Percentiles rank a stretch among this genome's conserved stretches.
Evolutionary conservation across 2,329 filamentous ascomycete species (phyloP).

Genomic region (Monosporascus sp.): DNA sequence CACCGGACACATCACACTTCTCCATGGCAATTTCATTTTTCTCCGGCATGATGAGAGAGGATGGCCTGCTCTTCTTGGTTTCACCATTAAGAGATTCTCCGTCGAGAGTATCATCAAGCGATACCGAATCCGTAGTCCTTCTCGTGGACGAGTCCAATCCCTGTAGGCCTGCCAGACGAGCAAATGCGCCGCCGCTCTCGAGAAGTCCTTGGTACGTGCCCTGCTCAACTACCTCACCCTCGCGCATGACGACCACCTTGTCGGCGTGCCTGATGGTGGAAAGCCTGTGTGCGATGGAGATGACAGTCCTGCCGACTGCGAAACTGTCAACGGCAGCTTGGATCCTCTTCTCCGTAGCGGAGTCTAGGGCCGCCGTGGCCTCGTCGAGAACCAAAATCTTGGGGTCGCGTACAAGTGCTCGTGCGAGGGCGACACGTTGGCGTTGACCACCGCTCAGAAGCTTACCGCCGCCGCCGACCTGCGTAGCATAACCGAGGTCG

Average conservation of each 20-base stretch:
- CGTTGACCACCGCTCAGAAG: slow-evolving; percentile 56
- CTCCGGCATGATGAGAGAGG: background rate
- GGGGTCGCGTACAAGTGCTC: slow-evolving; percentile 51
- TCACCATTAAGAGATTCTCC: slow-evolving; percentile 5
- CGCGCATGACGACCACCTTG: slow-evolving; percentile 55
- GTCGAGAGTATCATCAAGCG: slow-evolving; percentile 3
- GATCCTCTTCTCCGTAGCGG: slow-evolving; percentile 50
- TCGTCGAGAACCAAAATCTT: slow-evolving; percentile 56
- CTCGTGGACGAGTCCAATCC: slow-evolving; percentile 4
- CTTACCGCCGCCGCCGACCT: slow-evolving; percentile 47
- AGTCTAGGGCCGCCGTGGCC: slow-evolving; percentile 56
- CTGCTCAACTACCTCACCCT: slow-evolving; percentile 52
- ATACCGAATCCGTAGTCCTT: slow-evolving; percentile 3
- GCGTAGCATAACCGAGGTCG: slow-evolving; percentile 47
- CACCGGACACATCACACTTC: background rate
- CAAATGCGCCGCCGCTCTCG: slow-evolving; percentile 39
- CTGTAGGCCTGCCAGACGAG: slow-evolving; percentile 32
- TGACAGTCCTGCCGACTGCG: slow-evolving; percentile 44
- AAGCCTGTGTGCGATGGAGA: slow-evolving; percentile 56
- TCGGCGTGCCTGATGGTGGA: slow-evolving; percentile 54
- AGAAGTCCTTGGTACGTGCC: slow-evolving; percentile 52
- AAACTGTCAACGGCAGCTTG: slow-evolving; percentile 42
- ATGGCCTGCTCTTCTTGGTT: background rate
- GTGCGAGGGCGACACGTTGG: slow-evolving; percentile 54
- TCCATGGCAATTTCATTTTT: slow-evolving; percentile 2